Conservation (phyloP, 1,139 yeast genomes). For the Taiozyma onychis region DNA sequence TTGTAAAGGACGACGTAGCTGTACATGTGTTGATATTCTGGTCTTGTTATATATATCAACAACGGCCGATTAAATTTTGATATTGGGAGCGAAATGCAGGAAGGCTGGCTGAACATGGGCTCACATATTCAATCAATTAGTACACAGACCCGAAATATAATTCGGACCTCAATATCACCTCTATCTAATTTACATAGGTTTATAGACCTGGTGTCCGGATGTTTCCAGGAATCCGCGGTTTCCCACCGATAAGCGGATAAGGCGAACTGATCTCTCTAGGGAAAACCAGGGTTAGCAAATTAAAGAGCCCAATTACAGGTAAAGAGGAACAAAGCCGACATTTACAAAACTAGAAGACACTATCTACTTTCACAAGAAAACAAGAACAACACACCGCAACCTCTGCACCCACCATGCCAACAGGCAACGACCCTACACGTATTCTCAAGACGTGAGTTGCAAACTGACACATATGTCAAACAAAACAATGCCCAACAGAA, state of each 20-base stretch:
- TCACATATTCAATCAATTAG: too few relatives aligned
- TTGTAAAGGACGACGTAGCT: too few relatives aligned
- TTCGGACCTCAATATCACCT: too few relatives aligned
- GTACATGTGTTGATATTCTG: too few relatives aligned
- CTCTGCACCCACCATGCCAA: slow-evolving; percentile 17
- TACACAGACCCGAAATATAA: too few relatives aligned
- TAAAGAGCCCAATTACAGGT: neutral
- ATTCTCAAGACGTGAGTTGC: slow-evolving; percentile 18
- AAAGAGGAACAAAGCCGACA: neutral
- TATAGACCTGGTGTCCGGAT: neutral
- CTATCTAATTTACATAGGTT: too few relatives aligned
- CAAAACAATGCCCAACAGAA: neutral
- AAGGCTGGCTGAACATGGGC: too few relatives aligned
- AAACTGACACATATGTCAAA: neutral
- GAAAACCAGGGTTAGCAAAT: neutral
- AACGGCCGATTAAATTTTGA: too few relatives aligned
- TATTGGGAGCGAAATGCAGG: too few relatives aligned
- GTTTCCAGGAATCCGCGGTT: neutral
- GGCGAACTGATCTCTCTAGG: neutral
- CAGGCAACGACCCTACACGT: slow-evolving; percentile 25
- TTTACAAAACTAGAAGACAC: neutral
- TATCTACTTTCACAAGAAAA: neutral
- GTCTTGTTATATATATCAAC: too few relatives aligned
- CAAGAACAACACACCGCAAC: neutral
- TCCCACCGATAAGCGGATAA: neutral